Conservation (phyloP, 164 flowering plant species). For the Vitis labrusca region DNA sequence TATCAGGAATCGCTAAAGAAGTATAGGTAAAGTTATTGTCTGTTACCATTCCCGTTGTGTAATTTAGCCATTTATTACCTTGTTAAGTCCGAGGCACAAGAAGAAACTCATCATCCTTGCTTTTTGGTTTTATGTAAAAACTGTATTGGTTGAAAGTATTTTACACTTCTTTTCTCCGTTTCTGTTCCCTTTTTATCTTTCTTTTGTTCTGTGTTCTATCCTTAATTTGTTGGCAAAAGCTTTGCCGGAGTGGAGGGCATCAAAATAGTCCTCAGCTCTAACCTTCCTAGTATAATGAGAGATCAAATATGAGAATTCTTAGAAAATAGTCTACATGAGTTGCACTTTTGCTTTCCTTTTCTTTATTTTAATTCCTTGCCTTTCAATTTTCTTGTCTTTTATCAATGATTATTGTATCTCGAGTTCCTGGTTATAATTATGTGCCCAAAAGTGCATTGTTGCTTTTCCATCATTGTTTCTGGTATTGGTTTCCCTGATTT, state of each 20-base stretch:
- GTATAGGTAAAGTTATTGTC: conserved; percentile 52
- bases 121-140: background rate
- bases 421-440: background rate
- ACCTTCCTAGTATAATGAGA: background rate
- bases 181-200: background rate
- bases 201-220: background rate
- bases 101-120: background rate
- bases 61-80: background rate
- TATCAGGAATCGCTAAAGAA: conserved; percentile 61
- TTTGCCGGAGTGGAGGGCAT: background rate
- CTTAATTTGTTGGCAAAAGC: background rate
- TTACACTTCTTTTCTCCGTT: background rate
- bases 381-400: background rate
- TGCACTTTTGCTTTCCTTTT: background rate
- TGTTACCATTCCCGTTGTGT: background rate
- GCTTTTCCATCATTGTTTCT: too few species aligned
- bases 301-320: background rate
- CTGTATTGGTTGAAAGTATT: background rate
- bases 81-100: background rate
- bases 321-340: background rate
- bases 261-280: background rate
- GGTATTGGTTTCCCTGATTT: background rate
- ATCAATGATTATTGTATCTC: background rate
- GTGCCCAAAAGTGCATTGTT: background rate
- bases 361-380: background rate